Evolutionary conservation across 2,329 filamentous ascomycete genomes (phyloP), one percentile per base, ranked within the genome.

Genomic region (Nakataea oryzae): DNA sequence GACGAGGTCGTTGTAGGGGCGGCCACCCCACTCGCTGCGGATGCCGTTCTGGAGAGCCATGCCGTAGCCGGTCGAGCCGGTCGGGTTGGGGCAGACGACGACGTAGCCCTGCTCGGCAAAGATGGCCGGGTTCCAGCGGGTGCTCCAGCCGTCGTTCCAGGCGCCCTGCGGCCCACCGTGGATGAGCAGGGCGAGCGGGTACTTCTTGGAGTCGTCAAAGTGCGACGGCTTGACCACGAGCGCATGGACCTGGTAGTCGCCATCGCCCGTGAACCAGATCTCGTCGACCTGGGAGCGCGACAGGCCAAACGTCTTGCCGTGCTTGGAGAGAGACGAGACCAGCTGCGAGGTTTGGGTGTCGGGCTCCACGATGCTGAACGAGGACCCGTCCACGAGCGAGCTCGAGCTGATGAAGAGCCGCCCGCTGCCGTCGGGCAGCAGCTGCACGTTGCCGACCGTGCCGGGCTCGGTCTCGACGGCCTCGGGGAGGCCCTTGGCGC

Each of bases 71-170:
- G 90, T 92, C 69, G 86, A 90, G 24, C 91, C 91, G 0, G 90
- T 95, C 11, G 90, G 90, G 71, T 96, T 96, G 12, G 91, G 90
- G 59, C 86, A 82, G 58, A 96, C 85, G 27, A 89, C 90, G 3
- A 96, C 82, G 70, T 95, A 96, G 57, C 91, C 91, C 74, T 93
- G 90, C 72, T 96, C 91, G 3, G 91, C 91, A 70, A 91, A 96
- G 12, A 93, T 82, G 64, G 89, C 90, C 1, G 89, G 88, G 71
- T 96, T 96, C 91, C 91, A 96, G 24, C 91, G 81, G 2, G 87
- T 91, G 71, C 83, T 88, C 90, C 91, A 96, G 30, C 81, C 78
- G 69, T 95, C 88, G 34, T 74, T 76, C 87, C 89, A 93, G 0
- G 89, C 84, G 27, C 86, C 84, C 72, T 95, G 90, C 0, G 91